A percentile compares a stretch with the other conserved stretches of the same genome.
Conservation (phyloP, 257 asterid genomes). For the Solanum chiquidenum region DNA sequence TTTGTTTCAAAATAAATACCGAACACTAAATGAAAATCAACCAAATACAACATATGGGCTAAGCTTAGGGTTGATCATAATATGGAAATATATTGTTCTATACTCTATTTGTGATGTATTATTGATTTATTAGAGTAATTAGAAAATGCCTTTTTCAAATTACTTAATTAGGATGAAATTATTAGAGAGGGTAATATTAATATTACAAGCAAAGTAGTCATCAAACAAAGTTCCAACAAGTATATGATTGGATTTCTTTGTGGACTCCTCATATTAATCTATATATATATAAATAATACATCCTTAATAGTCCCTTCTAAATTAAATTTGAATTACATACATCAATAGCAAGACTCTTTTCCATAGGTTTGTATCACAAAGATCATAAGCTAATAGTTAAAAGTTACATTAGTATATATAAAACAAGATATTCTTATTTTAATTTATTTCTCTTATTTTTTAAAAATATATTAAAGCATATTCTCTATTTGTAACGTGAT, state of each 20-base stretch:
- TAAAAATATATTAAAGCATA: not conserved
- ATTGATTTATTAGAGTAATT: not conserved
- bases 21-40: not conserved
- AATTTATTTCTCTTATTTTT: not conserved
- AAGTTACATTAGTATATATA: not conserved
- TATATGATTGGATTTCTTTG: not conserved
- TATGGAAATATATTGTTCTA: not conserved
- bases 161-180: not conserved
- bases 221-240: not conserved
- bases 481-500: not conserved
- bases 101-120: not conserved
- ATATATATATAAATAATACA: not conserved
- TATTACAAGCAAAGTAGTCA: not conserved
- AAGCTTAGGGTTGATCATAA: not conserved
- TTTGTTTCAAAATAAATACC: not conserved
- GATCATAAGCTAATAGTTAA: not conserved
- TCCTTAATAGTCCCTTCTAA: not conserved
- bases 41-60: not conserved
- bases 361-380: not conserved
- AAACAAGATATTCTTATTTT: not conserved
- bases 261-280: not conserved
- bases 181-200: not conserved
- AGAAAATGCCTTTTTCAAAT: not conserved
- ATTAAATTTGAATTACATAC: not conserved
- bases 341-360: not conserved